Conservation (phyloP, 176 grass and related monocot species). For the Triticum turgidum region DNA sequence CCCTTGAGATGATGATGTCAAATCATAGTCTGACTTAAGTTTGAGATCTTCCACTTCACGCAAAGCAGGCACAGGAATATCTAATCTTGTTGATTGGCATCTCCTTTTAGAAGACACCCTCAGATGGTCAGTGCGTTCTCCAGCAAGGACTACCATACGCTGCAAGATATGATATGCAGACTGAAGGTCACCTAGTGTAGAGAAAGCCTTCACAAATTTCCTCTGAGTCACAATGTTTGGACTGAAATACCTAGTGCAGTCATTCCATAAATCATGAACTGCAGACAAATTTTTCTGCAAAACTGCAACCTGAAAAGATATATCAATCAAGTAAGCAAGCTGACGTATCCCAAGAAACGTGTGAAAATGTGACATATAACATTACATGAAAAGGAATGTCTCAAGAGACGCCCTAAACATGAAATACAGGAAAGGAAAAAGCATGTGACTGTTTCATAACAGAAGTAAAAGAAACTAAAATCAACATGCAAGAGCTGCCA, state of each 20-base stretch:
- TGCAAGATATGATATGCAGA: constrained; percentile 68
- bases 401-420: neutral
- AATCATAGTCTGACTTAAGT: constrained; percentile 28
- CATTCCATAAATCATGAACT: constrained; percentile 84
- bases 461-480: constrained; percentile 14
- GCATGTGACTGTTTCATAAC: neutral
- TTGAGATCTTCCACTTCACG: constrained; percentile 38
- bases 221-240: constrained; percentile 71
- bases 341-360: neutral
- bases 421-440: neutral
- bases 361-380: neutral
- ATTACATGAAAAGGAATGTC: constrained; percentile 7
- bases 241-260: constrained; percentile 77
- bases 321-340: constrained; percentile 44
- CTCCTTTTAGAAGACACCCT: constrained; percentile 52
- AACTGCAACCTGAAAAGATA: constrained; percentile 76
- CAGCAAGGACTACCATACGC: constrained; percentile 58
- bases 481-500: neutral
- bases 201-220: constrained; percentile 69
- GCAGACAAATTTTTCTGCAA: constrained; percentile 61
- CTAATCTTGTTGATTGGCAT: constrained; percentile 59
- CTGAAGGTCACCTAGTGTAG: constrained; percentile 65
- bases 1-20: constrained; percentile 29
- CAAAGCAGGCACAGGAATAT: constrained; percentile 76
- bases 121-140: constrained; percentile 33